Percentiles rank a stretch among this genome's conserved stretches.
Conservation (phyloP, 2,329 filamentous ascomycete species). For the Pyrenophora tritici-repentis region DNA sequence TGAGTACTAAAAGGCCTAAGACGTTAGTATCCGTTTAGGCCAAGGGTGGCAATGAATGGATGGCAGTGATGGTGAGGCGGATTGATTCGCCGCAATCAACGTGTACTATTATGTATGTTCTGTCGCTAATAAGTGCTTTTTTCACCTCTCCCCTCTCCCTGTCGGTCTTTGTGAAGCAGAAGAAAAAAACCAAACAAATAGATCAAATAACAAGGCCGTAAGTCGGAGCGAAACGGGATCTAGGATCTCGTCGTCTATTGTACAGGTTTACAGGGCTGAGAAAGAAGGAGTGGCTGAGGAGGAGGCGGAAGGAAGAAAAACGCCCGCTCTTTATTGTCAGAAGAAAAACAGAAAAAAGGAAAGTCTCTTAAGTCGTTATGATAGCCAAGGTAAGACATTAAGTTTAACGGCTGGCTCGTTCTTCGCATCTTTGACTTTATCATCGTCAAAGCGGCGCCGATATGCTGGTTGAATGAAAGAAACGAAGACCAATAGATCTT, state of each 20-base stretch:
- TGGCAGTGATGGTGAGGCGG: slow-evolving; percentile 14
- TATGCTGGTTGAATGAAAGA: slow-evolving; percentile 27
- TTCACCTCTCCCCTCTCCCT: slow-evolving; percentile 13
- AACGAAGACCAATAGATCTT: slow-evolving; percentile 22
- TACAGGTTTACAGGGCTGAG: slow-evolving; percentile 31
- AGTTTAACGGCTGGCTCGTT: slow-evolving; percentile 25
- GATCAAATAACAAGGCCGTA: slow-evolving; percentile 43
- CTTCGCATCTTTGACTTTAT: slow-evolving; percentile 40
- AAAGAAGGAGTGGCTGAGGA: slow-evolving; percentile 18
- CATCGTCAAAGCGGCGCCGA: slow-evolving; percentile 23
- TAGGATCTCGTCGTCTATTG: slow-evolving; percentile 35
- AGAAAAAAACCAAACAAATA: no score
- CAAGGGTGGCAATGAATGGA: slow-evolving; percentile 18
- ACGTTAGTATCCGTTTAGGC: slow-evolving; percentile 5
- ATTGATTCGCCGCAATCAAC: slow-evolving; percentile 23
- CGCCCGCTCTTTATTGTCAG: slow-evolving; percentile 4
- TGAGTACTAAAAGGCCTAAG: no score
- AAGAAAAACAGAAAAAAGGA: slow-evolving; percentile 11
- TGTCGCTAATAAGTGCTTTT: slow-evolving; percentile 44
- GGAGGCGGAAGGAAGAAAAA: not conserved
- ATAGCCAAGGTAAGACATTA: slow-evolving; percentile 47
- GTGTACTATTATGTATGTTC: slow-evolving; percentile 41
- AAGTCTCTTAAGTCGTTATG: slow-evolving; percentile 36
- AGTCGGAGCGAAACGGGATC: slow-evolving; percentile 19
- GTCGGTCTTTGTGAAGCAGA: no score